Percentiles rank a stretch among this genome's conserved stretches.
Conservation (phyloP, 306 rosid genomes). For the Glycine tomentella region DNA sequence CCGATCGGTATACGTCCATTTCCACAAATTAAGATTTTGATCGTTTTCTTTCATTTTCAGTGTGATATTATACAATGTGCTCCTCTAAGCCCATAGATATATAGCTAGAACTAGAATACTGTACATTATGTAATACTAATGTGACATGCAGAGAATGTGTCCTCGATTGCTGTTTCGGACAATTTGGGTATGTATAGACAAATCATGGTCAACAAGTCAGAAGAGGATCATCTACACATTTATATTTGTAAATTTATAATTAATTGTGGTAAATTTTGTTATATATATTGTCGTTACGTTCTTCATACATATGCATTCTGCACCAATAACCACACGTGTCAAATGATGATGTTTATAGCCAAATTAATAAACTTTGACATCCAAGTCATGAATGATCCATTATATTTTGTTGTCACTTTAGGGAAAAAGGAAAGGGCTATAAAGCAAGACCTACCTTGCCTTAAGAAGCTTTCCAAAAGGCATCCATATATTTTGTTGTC, state of each 20-base stretch:
- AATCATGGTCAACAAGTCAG: slow-evolving; percentile 40
- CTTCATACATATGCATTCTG: slow-evolving; percentile 7
- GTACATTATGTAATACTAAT: slow-evolving; percentile 38
- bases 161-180: slow-evolving; percentile 33
- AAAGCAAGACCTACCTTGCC: slow-evolving; percentile 52
- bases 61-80: slow-evolving; percentile 28
- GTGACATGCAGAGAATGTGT: slow-evolving; percentile 48
- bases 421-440: slow-evolving; percentile 54
- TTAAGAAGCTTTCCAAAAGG: slow-evolving; percentile 46
- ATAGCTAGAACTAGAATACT: slow-evolving; percentile 21
- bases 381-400: slow-evolving; percentile 53
- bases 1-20: slow-evolving; percentile 25
- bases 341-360: slow-evolving; percentile 37
- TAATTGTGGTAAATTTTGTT: slow-evolving; percentile 19
- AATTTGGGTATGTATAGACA: slow-evolving; percentile 37
- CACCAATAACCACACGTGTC: slow-evolving; percentile 9
- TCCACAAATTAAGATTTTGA: slow-evolving; percentile 28
- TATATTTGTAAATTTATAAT: not conserved
- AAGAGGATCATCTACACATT: slow-evolving; percentile 5
- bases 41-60: slow-evolving; percentile 41
- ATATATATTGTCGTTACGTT: slow-evolving; percentile 23
- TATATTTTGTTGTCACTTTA: slow-evolving; percentile 58
- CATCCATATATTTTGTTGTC: slow-evolving; percentile 4
- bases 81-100: slow-evolving; percentile 34
- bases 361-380: slow-evolving; percentile 51